phyloP scores from a whole-genome alignment of 2,329 filamentous ascomycete genomes.

The Ophiognomonia clavigignenti-juglandacearum region DNA sequence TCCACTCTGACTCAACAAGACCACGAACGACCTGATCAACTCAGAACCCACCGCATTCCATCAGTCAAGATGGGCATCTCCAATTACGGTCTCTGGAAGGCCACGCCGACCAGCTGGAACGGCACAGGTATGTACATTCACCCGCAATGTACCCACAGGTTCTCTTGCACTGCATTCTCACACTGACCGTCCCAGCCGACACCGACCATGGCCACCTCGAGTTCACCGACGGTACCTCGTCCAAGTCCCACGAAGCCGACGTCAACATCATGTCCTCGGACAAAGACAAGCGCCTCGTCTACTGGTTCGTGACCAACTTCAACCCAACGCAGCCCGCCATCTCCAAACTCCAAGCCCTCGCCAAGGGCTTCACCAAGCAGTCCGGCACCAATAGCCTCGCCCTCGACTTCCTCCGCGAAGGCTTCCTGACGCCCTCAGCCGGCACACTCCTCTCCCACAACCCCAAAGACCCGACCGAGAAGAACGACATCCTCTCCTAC shows the following conservation, averaged over 20 bases:
- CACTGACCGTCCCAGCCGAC: neutral
- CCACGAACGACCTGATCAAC: too few species aligned
- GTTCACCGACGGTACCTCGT: constrained; percentile 17
- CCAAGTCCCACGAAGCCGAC: constrained; percentile 15
- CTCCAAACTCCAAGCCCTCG: constrained; percentile 13
- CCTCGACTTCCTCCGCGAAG: constrained; percentile 19
- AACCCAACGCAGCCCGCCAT: constrained; percentile 22
- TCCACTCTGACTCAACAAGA: too few species aligned
- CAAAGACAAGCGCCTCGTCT: constrained; percentile 34
- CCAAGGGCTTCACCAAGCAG: constrained; percentile 15
- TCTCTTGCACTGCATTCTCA: neutral
- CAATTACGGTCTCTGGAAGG: constrained; percentile 21
- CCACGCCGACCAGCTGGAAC: constrained; percentile 17
- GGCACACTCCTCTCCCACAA: constrained; percentile 17
- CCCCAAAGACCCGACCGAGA: constrained; percentile 7
- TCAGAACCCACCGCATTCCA: neutral
- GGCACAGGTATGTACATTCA: constrained; percentile 2
- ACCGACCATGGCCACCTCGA: constrained; percentile 18
- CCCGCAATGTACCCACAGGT: neutral
- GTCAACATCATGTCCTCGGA: constrained; percentile 22
- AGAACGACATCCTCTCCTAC: constrained; percentile 28
- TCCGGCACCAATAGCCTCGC: constrained; percentile 14
- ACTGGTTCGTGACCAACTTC: constrained; percentile 43
- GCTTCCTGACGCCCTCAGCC: constrained; percentile 19
- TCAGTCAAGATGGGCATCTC: constrained; percentile 17